These are phyloP conservation scores for Danielozyma ontarioensis DNA, from an alignment of 805 yeast genomes.

Conservation along the genomic window DNA sequence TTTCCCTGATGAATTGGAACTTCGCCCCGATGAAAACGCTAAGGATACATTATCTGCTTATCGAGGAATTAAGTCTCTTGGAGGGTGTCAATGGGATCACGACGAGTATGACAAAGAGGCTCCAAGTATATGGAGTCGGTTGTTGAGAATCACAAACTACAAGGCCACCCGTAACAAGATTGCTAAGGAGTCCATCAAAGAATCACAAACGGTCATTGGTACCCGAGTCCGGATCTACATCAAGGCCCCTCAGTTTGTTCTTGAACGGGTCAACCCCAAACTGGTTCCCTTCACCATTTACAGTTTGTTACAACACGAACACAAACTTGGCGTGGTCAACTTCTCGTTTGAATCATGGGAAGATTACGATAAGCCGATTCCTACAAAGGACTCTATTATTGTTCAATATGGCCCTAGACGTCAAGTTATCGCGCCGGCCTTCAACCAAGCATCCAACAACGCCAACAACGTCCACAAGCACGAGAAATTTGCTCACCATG, in stretches of 20 bases:
- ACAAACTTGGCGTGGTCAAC: conserved; percentile 77
- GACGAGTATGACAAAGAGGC: conserved; percentile 73
- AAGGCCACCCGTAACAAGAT: conserved; percentile 69
- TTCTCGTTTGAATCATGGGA: conserved; percentile 85
- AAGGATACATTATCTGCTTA: conserved; percentile 70
- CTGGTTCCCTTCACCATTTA: conserved; percentile 57
- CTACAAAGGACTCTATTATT: conserved; percentile 72
- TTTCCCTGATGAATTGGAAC: conserved; percentile 93
- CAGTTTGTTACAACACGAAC: conserved; percentile 80
- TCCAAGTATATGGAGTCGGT: conserved; percentile 74
- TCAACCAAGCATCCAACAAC: conserved; percentile 71
- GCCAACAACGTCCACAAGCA: conserved; percentile 83
- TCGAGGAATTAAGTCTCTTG: conserved; percentile 81
- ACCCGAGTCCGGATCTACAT: conserved; percentile 55
- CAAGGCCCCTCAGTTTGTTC: conserved; percentile 46
- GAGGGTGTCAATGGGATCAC: conserved; percentile 79
- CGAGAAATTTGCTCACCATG: conserved; percentile 79
- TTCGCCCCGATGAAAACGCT: conserved; percentile 71
- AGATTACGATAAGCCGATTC: conserved; percentile 78
- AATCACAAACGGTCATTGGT: conserved; percentile 49
- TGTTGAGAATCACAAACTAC: conserved; percentile 70
- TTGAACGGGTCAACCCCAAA: conserved; percentile 39
- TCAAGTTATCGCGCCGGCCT: conserved; percentile 73
- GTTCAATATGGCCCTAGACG: conserved; percentile 95
- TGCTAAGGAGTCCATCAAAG: conserved; percentile 50